These are phyloP conservation scores for Chrysoporthe cubensis DNA, from an alignment of 2,329 filamentous ascomycete species.

Conservation along the genomic window DNA sequence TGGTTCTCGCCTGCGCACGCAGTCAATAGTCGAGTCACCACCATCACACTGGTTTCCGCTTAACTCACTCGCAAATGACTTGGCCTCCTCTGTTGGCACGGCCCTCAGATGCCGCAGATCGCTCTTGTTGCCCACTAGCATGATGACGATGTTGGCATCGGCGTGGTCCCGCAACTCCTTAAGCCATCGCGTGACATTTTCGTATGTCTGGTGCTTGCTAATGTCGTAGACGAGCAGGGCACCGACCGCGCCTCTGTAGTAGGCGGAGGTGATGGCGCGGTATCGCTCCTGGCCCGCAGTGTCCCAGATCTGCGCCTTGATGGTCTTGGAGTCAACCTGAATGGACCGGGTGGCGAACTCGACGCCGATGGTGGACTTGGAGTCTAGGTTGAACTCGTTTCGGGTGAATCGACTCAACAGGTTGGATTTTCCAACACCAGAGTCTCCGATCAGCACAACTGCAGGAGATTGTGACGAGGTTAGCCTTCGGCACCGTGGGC, in stretches of 20 bases:
- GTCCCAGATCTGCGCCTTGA: slow-evolving; percentile 99
- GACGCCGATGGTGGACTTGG: slow-evolving; percentile 99
- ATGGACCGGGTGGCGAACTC: slow-evolving; percentile 99
- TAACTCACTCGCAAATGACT: slow-evolving; percentile 85
- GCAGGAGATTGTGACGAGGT: slow-evolving; percentile 31
- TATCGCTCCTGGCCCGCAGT: slow-evolving; percentile 98
- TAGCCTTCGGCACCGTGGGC: slow-evolving; percentile 37
- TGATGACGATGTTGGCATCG: slow-evolving; percentile 98
- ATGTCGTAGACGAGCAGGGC: slow-evolving; percentile 99
- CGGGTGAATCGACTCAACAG: slow-evolving; percentile 98
- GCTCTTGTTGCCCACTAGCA: slow-evolving; percentile 99
- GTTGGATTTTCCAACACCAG: slow-evolving; percentile 99
- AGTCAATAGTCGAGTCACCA: slow-evolving; percentile 32
- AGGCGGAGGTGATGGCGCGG: slow-evolving; percentile 97
- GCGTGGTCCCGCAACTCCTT: slow-evolving; percentile 98
- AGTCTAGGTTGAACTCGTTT: slow-evolving; percentile 99
- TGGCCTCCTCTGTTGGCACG: slow-evolving; percentile 96
- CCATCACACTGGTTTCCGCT: background rate
- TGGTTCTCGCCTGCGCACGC: slow-evolving; percentile 83
- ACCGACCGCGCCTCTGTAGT: slow-evolving; percentile 97
- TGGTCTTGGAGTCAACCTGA: slow-evolving; percentile 98
- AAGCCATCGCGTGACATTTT: slow-evolving; percentile 98
- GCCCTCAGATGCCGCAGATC: slow-evolving; percentile 98
- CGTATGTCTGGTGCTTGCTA: slow-evolving; percentile 99
- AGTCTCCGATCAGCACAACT: slow-evolving; percentile 99